A percentile compares a stretch with the other conserved stretches of the same genome.
Evolutionary conservation across 306 rosid genomes (phyloP).

Genomic region (Luffa acutangula): DNA sequence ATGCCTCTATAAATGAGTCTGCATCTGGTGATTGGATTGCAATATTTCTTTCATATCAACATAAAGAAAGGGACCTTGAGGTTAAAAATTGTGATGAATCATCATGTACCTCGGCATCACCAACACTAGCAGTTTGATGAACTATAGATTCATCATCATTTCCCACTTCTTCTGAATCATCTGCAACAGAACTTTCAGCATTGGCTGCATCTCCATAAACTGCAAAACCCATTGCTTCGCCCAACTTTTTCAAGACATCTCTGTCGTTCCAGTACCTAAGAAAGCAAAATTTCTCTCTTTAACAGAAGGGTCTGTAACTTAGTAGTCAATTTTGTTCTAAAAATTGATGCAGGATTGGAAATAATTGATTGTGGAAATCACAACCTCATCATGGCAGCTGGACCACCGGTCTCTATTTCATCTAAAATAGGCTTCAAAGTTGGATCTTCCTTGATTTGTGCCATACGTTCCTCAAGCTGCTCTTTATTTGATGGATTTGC

Average conservation of each 20-base stretch:
- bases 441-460: conserved; percentile 91
- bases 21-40: background rate
- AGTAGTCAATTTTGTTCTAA: background rate
- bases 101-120: conserved; percentile 69
- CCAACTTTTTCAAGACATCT: conserved; percentile 70
- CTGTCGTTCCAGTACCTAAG: conserved; percentile 88
- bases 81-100: background rate
- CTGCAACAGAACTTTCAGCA: conserved; percentile 55
- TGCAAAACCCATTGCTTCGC: conserved; percentile 84
- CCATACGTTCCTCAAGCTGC: conserved; percentile 97
- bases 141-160: conserved; percentile 92
- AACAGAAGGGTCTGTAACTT: background rate
- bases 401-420: conserved; percentile 95
- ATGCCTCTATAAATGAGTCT: background rate
- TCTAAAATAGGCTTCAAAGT: conserved; percentile 89
- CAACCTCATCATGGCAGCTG: conserved; percentile 99
- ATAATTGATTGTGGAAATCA: conserved; percentile 2
- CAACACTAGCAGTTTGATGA: conserved; percentile 96
- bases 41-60: background rate
- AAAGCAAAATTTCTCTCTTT: conserved; percentile 16
- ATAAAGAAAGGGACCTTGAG: background rate
- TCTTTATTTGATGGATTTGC: conserved; percentile 66
- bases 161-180: conserved; percentile 73
- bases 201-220: conserved; percentile 54
- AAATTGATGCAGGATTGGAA: background rate